A percentile compares a stretch with the other conserved stretches of the same genome.
These are phyloP conservation scores for Pseudogymnoascus destructans DNA, from an alignment of 2,329 filamentous ascomycete species.

Conservation along the genomic window DNA sequence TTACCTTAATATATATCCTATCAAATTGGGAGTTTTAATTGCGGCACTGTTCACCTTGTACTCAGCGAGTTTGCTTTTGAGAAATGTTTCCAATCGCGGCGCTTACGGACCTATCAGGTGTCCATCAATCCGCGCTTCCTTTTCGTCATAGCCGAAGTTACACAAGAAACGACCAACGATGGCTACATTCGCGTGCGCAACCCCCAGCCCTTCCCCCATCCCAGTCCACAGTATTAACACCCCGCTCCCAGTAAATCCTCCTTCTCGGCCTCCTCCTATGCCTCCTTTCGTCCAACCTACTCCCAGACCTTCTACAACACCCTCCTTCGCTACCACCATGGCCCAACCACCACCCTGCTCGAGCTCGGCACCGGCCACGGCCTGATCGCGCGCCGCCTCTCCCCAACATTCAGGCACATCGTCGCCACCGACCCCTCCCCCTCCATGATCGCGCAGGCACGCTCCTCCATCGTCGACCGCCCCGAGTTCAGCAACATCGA, in stretches of 20 bases:
- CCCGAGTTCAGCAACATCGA: conserved; percentile 30
- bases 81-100: not conserved
- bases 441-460: conserved; percentile 42
- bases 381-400: conserved; percentile 40
- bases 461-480: conserved; percentile 26
- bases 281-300: conserved; percentile 46
- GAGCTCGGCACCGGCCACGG: conserved; percentile 55
- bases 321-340: conserved; percentile 40
- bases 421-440: conserved; percentile 44
- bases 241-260: conserved; percentile 34
- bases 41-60: not conserved
- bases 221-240: conserved; percentile 14
- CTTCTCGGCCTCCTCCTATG: conserved; percentile 45
- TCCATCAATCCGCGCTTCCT: not conserved
- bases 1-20: not conserved
- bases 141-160: conserved; percentile 8
- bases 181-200: conserved; percentile 36
- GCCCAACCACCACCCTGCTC: conserved; percentile 29
- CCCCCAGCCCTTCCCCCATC: conserved; percentile 10
- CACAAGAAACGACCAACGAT: conserved; percentile 23
- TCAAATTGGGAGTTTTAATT: not conserved
- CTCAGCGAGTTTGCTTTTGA: not conserved
- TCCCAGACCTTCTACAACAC: conserved; percentile 40
- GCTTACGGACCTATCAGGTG: not conserved
- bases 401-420: conserved; percentile 37